A percentile compares a stretch with the other conserved stretches of the same genome.
These are phyloP conservation scores for Aspergillus intermedius DNA, from an alignment of 2,329 filamentous ascomycete species.

Conservation along the genomic window DNA sequence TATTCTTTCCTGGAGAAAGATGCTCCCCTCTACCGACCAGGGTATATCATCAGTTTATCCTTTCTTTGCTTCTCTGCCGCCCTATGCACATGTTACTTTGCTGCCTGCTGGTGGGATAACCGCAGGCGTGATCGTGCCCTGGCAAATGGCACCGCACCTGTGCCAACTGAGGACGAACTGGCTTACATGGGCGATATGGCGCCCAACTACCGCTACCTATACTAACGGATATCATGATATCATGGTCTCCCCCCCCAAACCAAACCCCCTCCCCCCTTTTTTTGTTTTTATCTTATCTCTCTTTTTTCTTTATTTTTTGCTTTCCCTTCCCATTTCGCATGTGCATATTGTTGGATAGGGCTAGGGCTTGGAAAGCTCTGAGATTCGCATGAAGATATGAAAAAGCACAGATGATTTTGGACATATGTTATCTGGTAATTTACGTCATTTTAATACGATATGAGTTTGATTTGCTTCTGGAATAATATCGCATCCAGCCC, in stretches of 20 bases:
- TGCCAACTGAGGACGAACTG: conserved; percentile 26
- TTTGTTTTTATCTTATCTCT: neutral
- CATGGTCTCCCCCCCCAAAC: neutral
- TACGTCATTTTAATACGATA: neutral
- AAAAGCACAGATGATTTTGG: neutral
- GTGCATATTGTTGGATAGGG: conserved; percentile 3
- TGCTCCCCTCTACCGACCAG: conserved; percentile 60
- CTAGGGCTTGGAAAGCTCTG: conserved; percentile 6
- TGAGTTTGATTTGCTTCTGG: neutral
- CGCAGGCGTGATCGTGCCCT: conserved; percentile 28
- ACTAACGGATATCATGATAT: conserved; percentile 13
- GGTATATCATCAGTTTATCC: conserved; percentile 69
- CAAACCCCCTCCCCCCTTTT: neutral
- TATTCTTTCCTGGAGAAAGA: conserved; percentile 63
- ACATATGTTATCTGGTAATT: neutral
- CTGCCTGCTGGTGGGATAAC: conserved; percentile 35
- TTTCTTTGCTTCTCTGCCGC: conserved; percentile 65
- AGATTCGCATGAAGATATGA: neutral
- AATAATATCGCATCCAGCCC: too few relatives aligned
- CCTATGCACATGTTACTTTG: conserved; percentile 35
- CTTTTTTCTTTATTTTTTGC: neutral
- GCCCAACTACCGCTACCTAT: conserved; percentile 36
- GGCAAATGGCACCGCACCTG: conserved; percentile 15
- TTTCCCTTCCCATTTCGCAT: neutral
- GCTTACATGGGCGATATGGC: conserved; percentile 36